phyloP scores from a whole-genome alignment of 768 basidiomycete species.

The Pleurotus giganteus region DNA sequence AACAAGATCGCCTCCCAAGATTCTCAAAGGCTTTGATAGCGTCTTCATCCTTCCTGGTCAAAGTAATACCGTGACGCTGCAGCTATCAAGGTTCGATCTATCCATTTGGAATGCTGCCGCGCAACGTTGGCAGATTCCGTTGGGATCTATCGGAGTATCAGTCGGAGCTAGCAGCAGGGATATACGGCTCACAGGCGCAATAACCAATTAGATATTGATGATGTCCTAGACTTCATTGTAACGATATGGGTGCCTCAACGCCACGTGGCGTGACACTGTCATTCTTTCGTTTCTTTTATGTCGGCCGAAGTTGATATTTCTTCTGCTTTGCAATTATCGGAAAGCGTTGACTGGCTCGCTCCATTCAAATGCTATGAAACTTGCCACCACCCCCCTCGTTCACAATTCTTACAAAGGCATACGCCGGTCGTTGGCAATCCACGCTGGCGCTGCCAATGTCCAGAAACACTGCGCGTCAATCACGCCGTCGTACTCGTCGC shows the following conservation, averaged over 20 bases:
- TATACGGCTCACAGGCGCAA: slow-evolving; percentile 40
- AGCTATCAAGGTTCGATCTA: slow-evolving; percentile 49
- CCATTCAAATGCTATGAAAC: not conserved
- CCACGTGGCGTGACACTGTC: too few species aligned
- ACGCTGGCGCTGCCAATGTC: slow-evolving; percentile 24
- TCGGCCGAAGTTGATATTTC: slow-evolving; percentile 7
- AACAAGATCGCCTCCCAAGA: slow-evolving; percentile 45
- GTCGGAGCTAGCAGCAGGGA: slow-evolving; percentile 53
- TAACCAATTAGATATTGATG: slow-evolving; percentile 2
- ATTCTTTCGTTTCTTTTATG: too few species aligned
- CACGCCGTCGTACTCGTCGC: slow-evolving; percentile 77
- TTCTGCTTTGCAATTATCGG: not conserved
- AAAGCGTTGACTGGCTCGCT: not conserved
- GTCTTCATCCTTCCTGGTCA: slow-evolving; percentile 42
- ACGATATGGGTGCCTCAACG: too few species aligned
- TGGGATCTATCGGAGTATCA: slow-evolving; percentile 42
- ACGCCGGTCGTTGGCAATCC: slow-evolving; percentile 19
- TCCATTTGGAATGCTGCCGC: slow-evolving; percentile 51
- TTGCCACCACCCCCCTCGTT: not conserved
- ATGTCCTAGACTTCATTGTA: too few species aligned
- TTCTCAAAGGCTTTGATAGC: slow-evolving; percentile 57
- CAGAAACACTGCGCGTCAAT: slow-evolving; percentile 57
- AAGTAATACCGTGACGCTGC: slow-evolving; percentile 43
- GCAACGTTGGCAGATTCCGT: slow-evolving; percentile 56
- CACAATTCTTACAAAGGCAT: not conserved